These are phyloP conservation scores for Akebia trifoliata DNA, from an alignment of 164 flowering plant genomes.

Conservation along the genomic window DNA sequence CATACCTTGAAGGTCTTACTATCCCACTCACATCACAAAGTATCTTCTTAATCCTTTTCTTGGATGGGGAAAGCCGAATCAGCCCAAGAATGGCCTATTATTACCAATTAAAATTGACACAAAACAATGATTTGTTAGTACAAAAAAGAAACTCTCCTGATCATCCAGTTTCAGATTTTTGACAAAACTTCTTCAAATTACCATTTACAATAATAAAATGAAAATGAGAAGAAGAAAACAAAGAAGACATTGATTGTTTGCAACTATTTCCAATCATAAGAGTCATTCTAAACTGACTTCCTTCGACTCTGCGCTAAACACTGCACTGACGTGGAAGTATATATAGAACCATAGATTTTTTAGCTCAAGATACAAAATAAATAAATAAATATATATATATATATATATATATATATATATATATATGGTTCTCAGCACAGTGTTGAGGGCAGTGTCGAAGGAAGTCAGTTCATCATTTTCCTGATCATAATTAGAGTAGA, in stretches of 20 bases:
- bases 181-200: background rate
- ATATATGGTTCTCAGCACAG: background rate
- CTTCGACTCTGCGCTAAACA: background rate
- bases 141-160: background rate
- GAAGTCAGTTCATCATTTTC: too few relatives aligned
- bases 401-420: too few relatives aligned
- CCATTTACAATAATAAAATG: background rate
- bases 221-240: too few relatives aligned
- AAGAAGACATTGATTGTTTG: too few relatives aligned
- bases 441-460: too few relatives aligned
- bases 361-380: too few relatives aligned
- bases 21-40: conserved; percentile 48
- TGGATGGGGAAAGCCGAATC: conserved; percentile 33
- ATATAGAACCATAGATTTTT: too few relatives aligned
- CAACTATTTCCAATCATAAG: too few relatives aligned
- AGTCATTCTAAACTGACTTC: background rate
- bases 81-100: conserved; percentile 30
- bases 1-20: conserved; percentile 49
- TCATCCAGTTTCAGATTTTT: background rate
- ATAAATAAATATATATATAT: too few relatives aligned
- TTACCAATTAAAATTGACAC: background rate
- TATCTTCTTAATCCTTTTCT: conserved; percentile 42
- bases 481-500: too few relatives aligned
- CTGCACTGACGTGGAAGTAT: too few relatives aligned
- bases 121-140: background rate